Evolutionary conservation across 2,329 filamentous ascomycete species (phyloP).

Genomic region (Neopestalotiopsis clavispora): DNA sequence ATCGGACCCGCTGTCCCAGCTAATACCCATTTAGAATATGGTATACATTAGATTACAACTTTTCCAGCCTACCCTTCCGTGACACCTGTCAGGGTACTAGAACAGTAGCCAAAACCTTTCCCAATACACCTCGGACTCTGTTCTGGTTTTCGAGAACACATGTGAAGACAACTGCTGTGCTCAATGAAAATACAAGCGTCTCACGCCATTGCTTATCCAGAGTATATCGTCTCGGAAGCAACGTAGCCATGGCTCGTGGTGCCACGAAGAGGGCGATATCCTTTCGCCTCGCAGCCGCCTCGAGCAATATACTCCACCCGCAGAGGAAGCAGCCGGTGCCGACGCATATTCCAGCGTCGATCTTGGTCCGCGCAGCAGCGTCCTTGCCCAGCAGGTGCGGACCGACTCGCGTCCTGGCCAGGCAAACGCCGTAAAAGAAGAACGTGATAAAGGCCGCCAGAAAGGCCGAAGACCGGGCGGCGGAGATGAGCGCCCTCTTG

Average conservation of each 20-base stretch:
- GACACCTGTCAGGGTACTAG: slow-evolving; percentile 36
- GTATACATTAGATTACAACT: background rate
- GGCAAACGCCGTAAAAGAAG: slow-evolving; percentile 86
- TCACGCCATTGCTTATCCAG: slow-evolving; percentile 69
- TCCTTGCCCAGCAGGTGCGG: slow-evolving; percentile 68
- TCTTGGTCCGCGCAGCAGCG: slow-evolving; percentile 49
- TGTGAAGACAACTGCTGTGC: slow-evolving; percentile 73
- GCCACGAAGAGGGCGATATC: slow-evolving; percentile 83
- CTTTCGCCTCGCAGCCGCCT: slow-evolving; percentile 67
- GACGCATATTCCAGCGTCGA: slow-evolving; percentile 71
- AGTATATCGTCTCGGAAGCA: slow-evolving; percentile 73
- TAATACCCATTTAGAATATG: background rate
- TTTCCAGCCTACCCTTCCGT: background rate
- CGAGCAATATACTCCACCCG: slow-evolving; percentile 81
- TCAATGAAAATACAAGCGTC: slow-evolving; percentile 67
- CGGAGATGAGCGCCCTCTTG: slow-evolving; percentile 58
- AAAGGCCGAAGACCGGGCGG: slow-evolving; percentile 75
- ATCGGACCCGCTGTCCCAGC: background rate
- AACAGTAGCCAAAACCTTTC: slow-evolving; percentile 60
- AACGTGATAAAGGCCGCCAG: slow-evolving; percentile 77
- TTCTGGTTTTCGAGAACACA: slow-evolving; percentile 65
- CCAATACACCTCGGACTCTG: slow-evolving; percentile 72
- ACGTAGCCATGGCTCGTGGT: slow-evolving; percentile 75
- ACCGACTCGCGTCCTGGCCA: slow-evolving; percentile 74
- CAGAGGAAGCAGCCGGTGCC: slow-evolving; percentile 75